Evolutionary conservation across 441 rosid genomes (phyloP), one percentile per base, ranked within the genome.

Genomic region (Mallotus repandus): DNA sequence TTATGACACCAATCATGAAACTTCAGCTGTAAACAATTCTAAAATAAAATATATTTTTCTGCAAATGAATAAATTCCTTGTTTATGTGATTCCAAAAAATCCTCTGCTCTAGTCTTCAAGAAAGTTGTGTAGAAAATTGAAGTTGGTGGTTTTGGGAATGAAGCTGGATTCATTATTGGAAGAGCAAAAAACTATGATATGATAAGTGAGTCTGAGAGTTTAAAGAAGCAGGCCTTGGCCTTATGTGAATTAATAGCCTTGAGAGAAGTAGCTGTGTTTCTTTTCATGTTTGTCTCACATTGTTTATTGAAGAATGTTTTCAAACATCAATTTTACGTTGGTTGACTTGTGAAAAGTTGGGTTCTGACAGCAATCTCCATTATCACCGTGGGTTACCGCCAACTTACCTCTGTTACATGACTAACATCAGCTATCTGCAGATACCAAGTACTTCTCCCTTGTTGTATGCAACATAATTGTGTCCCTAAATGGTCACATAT

Each of bases 401-500:
- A 16, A 50, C 50, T 5, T 66, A 13, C 49, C 12, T 48, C 25
- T 21, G 11, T n/a, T 66, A 38, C n/a, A 69, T 35, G 43, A 38
- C 41, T 38, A 29, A 38, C 41, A 38, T 38, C 6, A 68, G 48
- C 11, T 18, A 53, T 69, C n/a, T 19, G 19, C 38, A 52, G 59
- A 52, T 45, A 21, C 25, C 6, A 41, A 9, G n/a, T 3, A 19
- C 53, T 14, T 22, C 12, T 59, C 15, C 18, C 48, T 7, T 60
- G 41, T 46, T 6, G 32, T 49, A 16, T 48, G 32, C 21, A 48
- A 35, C 49, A 32, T 29, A 46, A 49, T 22, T 58, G 22, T 43
- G 32, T 46, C 32, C 35, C 41, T n/a, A 43, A 32, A 67, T 66
- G 9, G 50, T 63, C 16, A 66, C 41, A 45, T 58, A 79, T 29